Conservation (phyloP, 2,329 filamentous ascomycete genomes). For the Ophiostoma tasmaniense region DNA sequence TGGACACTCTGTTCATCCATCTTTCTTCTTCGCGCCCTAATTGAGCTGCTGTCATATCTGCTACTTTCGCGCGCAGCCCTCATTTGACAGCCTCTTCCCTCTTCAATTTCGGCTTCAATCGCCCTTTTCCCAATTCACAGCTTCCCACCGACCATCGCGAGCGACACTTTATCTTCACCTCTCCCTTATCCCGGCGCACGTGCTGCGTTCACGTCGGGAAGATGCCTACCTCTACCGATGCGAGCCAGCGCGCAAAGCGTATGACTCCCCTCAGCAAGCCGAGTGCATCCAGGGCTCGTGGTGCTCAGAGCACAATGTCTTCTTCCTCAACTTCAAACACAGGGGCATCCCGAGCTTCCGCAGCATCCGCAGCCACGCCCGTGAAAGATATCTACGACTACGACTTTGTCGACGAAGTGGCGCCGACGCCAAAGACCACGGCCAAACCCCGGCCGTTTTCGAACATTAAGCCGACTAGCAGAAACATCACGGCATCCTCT, state of each 20-base stretch:
- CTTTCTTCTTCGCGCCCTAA: neutral
- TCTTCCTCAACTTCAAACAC: constrained; percentile 5
- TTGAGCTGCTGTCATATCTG: neutral
- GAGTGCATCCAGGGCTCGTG: neutral
- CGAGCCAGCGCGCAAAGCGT: constrained; percentile 5
- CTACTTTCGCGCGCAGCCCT: neutral
- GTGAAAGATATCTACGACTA: constrained; percentile 21
- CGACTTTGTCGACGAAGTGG: constrained; percentile 20
- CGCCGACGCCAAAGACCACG: constrained; percentile 9
- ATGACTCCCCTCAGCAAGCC: neutral
- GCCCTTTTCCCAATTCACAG: neutral
- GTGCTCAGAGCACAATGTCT: neutral
- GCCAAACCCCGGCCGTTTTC: constrained; percentile 9
- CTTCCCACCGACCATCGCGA: neutral
- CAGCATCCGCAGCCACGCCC: neutral
- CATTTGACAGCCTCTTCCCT: neutral
- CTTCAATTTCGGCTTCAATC: neutral
- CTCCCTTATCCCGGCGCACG: neutral
- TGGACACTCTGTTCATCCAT: neutral
- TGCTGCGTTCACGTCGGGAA: constrained; percentile 1
- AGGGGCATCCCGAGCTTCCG: neutral
- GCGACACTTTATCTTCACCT: neutral
- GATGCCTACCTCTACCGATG: neutral
- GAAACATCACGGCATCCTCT: neutral
- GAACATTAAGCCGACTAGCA: constrained; percentile 2